A percentile compares a stretch with the other conserved stretches of the same genome.
Evolutionary conservation across 2,329 filamentous ascomycete species (phyloP).

Genomic region (Fusarium tricinctum): DNA sequence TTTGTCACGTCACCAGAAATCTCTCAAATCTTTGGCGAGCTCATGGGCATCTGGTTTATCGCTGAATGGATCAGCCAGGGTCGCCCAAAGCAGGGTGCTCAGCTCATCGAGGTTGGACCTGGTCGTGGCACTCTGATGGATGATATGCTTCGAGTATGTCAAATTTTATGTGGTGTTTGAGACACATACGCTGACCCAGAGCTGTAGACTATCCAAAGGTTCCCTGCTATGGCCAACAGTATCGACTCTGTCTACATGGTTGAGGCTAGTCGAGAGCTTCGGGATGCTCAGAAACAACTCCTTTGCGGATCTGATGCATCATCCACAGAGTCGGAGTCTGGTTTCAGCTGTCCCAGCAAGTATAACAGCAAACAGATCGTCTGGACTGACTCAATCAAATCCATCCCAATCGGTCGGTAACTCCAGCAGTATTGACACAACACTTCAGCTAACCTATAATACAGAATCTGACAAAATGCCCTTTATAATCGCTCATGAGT

Average conservation of each 20-base stretch:
- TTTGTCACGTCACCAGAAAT: conserved; percentile 99
- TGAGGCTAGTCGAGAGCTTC: conserved; percentile 87
- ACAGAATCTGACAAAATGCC: conserved; percentile 78
- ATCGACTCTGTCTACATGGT: conserved; percentile 94
- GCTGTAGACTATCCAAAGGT: conserved; percentile 83
- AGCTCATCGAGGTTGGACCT: conserved; percentile 94
- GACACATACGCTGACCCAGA: neutral
- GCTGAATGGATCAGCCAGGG: conserved; percentile 97
- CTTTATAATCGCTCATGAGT: conserved; percentile 97
- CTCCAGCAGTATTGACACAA: neutral
- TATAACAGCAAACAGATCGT: conserved; percentile 80
- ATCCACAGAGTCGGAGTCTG: conserved; percentile 78
- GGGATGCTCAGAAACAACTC: conserved; percentile 81
- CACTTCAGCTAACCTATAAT: conserved; percentile 17
- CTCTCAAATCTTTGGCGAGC: conserved; percentile 95
- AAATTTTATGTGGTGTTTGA: neutral
- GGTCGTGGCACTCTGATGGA: conserved; percentile 97
- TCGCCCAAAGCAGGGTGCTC: conserved; percentile 77
- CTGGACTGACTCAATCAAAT: conserved; percentile 90
- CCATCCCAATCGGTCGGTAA: conserved; percentile 77
- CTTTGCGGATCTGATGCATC: conserved; percentile 80
- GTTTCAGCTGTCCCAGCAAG: conserved; percentile 81
- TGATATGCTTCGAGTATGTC: conserved; percentile 88
- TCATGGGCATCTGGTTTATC: conserved; percentile 94
- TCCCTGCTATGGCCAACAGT: conserved; percentile 80